Percentiles rank a stretch among this genome's conserved stretches.
These are phyloP conservation scores for Geosmithia flava DNA, from an alignment of 2,329 filamentous ascomycete species.

Conservation along the genomic window DNA sequence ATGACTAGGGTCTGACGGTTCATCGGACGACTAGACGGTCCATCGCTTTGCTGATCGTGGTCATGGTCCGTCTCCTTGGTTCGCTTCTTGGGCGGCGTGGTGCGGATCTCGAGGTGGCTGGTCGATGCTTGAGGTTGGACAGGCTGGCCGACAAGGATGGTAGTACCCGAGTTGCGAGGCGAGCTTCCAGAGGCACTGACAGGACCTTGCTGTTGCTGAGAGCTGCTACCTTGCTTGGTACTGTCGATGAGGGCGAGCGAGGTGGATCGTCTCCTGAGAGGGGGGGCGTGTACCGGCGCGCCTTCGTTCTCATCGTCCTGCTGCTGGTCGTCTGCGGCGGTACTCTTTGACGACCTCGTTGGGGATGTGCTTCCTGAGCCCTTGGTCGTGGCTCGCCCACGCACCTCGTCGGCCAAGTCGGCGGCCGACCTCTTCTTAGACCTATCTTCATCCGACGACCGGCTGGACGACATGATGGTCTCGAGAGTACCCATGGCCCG, in stretches of 20 bases:
- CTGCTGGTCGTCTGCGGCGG: slow-evolving; percentile 13
- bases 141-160: slow-evolving; percentile 36
- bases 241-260: slow-evolving; percentile 24
- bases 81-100: slow-evolving; percentile 13
- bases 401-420: slow-evolving; percentile 41
- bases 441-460: slow-evolving; percentile 50
- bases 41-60: not conserved
- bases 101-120: slow-evolving; percentile 34
- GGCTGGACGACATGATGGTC: slow-evolving; percentile 54
- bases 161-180: slow-evolving; percentile 8
- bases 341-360: slow-evolving; percentile 14
- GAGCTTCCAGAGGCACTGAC: slow-evolving; percentile 11
- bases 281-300: not conserved
- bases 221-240: slow-evolving; percentile 13
- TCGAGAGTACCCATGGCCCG: slow-evolving; percentile 50
- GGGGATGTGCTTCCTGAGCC: slow-evolving; percentile 17
- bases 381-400: slow-evolving; percentile 31
- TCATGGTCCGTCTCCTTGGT: slow-evolving; percentile 9
- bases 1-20: not conserved
- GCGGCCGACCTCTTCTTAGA: slow-evolving; percentile 46
- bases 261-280: slow-evolving; percentile 11
- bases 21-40: not conserved
- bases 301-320: slow-evolving; percentile 6
- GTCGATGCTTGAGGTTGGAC: slow-evolving; percentile 45
- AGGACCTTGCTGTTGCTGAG: not conserved